phyloP scores from a whole-genome alignment of 352 stramenopile species.

The Phytophthora melonis region DNA sequence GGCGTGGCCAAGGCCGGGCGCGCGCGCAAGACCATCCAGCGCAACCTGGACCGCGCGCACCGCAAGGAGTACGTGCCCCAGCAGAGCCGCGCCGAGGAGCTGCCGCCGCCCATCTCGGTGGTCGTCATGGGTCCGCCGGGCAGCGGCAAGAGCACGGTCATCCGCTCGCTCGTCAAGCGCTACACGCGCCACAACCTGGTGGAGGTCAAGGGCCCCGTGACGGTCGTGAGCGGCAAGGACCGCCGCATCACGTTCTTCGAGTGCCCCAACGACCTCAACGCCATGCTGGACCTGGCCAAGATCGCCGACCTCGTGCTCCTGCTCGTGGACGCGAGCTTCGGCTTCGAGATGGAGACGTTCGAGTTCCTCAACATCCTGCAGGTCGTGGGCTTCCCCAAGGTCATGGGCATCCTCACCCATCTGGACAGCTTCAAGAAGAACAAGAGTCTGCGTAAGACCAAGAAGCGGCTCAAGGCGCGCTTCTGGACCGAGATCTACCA shows the following conservation, averaged over 20 bases:
- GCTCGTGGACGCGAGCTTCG: conserved; percentile 99
- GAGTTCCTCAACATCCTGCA: conserved; percentile 99
- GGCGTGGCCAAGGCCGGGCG: conserved; percentile 96
- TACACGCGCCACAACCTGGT: conserved; percentile 99
- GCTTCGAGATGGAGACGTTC: conserved; percentile 99
- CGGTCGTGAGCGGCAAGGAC: conserved; percentile 98
- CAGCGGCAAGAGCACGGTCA: conserved; percentile 98
- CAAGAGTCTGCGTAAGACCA: conserved; percentile 98
- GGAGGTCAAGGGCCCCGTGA: conserved; percentile 98
- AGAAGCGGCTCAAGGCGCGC: conserved; percentile 98
- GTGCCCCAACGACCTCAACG: conserved; percentile 96
- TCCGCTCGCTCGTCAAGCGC: conserved; percentile 98
- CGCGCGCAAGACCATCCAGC: conserved; percentile 97
- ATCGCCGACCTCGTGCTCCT: conserved; percentile 99
- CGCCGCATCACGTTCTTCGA: conserved; percentile 99
- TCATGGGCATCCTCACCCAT: conserved; percentile 99
- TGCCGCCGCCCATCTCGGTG: conserved; percentile 94
- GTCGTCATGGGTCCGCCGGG: conserved; percentile 98
- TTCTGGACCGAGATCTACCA: conserved; percentile 99
- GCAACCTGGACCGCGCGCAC: conserved; percentile 97
- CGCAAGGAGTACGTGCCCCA: conserved; percentile 98
- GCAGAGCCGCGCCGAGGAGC: conserved; percentile 83
- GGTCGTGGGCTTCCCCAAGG: conserved; percentile 90
- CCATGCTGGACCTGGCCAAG: conserved; percentile 97
- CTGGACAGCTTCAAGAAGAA: conserved; percentile 98